phyloP scores from a whole-genome alignment of 2,329 filamentous ascomycete species.

The Trichoderma citrinoviride region DNA sequence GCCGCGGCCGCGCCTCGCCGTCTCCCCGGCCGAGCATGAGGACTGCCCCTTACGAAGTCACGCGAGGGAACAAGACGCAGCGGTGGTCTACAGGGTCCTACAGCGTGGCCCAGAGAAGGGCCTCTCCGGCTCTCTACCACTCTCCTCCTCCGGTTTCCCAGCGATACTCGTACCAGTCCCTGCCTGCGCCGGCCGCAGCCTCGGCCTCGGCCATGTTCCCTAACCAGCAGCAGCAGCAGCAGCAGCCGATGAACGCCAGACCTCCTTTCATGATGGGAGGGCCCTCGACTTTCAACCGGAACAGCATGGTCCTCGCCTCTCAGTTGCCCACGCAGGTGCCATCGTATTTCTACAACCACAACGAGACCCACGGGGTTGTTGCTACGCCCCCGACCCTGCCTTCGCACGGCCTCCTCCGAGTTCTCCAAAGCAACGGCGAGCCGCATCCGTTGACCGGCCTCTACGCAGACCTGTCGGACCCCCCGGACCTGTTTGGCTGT shows the following conservation, averaged over 20 bases:
- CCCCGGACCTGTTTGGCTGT: slow-evolving; percentile 73
- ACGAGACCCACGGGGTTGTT: slow-evolving; percentile 51
- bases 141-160: slow-evolving; percentile 56
- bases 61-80: slow-evolving; percentile 59
- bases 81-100: slow-evolving; percentile 74
- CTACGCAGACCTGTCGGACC: slow-evolving; percentile 70
- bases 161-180: slow-evolving; percentile 49
- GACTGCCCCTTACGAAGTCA: slow-evolving; percentile 67
- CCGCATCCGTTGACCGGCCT: slow-evolving; percentile 65
- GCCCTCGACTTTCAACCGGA: slow-evolving; percentile 50
- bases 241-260: slow-evolving; percentile 55
- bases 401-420: slow-evolving; percentile 70
- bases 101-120: slow-evolving; percentile 50
- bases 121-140: slow-evolving; percentile 61
- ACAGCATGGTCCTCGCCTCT: slow-evolving; percentile 56
- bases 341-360: slow-evolving; percentile 49
- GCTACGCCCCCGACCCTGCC: slow-evolving; percentile 54
- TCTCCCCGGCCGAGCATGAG: slow-evolving; percentile 67
- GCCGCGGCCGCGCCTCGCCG: slow-evolving; percentile 68
- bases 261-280: slow-evolving; percentile 55
- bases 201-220: slow-evolving; percentile 37
- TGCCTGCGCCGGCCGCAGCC: slow-evolving; percentile 19
- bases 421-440: slow-evolving; percentile 73
- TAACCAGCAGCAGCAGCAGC: no score
- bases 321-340: slow-evolving; percentile 49